These are phyloP conservation scores for Neurospora terricola DNA, from an alignment of 495 filamentous ascomycete genomes.

Conservation along the genomic window DNA sequence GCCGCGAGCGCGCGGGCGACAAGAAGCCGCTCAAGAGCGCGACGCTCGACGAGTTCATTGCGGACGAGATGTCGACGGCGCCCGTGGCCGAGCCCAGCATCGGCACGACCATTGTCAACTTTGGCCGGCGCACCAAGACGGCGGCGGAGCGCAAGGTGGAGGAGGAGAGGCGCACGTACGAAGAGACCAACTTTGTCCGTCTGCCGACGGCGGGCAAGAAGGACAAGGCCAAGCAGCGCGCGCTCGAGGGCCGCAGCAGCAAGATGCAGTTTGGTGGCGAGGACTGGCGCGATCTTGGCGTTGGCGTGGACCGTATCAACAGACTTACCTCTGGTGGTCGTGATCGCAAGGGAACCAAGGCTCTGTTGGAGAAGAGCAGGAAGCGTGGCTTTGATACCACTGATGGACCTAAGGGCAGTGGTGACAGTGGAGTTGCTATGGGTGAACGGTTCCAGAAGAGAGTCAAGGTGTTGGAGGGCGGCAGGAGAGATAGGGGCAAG, in stretches of 20 bases:
- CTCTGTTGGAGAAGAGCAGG: slow-evolving; percentile 65
- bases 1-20: slow-evolving; percentile 40
- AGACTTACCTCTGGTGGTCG: slow-evolving; percentile 54
- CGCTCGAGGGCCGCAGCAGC: slow-evolving; percentile 28
- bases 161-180: slow-evolving; percentile 62
- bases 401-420: slow-evolving; percentile 49
- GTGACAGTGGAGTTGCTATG: slow-evolving; percentile 37
- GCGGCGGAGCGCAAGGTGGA: slow-evolving; percentile 59
- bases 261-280: slow-evolving; percentile 66
- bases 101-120: slow-evolving; percentile 65
- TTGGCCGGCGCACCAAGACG: slow-evolving; percentile 65
- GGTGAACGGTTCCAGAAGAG: slow-evolving; percentile 66
- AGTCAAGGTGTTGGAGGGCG: slow-evolving; percentile 54
- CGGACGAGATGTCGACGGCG: slow-evolving; percentile 64
- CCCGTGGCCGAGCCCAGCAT: slow-evolving; percentile 74
- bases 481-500: slow-evolving; percentile 45
- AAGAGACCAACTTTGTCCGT: slow-evolving; percentile 79
- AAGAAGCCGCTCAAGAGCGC: slow-evolving; percentile 54
- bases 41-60: slow-evolving; percentile 79
- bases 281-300: slow-evolving; percentile 69
- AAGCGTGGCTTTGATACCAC: slow-evolving; percentile 53
- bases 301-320: slow-evolving; percentile 69
- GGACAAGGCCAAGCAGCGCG: slow-evolving; percentile 46
- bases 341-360: slow-evolving; percentile 41
- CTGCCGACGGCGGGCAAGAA: slow-evolving; percentile 76